Base-by-base conservation (phyloP, 164 flowering plant species). In the Vitis amurensis region DNA sequence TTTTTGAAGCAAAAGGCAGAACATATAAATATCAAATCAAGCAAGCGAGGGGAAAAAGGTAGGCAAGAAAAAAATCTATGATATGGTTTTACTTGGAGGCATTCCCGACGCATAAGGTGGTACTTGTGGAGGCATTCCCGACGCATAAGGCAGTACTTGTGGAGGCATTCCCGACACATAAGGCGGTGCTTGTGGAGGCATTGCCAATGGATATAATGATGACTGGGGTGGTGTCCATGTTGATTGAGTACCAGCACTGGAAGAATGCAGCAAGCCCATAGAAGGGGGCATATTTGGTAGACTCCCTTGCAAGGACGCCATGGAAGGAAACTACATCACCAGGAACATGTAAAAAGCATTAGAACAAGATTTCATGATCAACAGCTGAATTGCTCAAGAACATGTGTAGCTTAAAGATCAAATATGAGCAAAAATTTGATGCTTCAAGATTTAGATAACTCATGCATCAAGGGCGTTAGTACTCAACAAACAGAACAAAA, bases 261-360 rank as follows among this genome's bases (percentile, higher is more conserved):
- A 50, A 65, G 76, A 73, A 30, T 66, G 90, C 60, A 70, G 6
- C 58, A 84, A 51, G 63, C 83, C 75, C 19, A 84, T 19, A 61
- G 84, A 63, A 49, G 77, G 74, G 47, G 79, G 70, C 56, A 78
- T 19, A 68, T 75, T 86, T 75, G 88, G 89, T 61, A 87, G 57
- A 49, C 87, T 85, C 70, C 82, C 81, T 78, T 85, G 89, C 76
- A 90, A 68, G 60, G 91, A 68, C 57, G 80, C 53, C 89, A 88
- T 79, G 59, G 91, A 83, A 48, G 89, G 92, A 73, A 86, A 88
- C 95, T 90, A 77, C 81, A 84, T 15, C 49, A 65, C 52, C 72
- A 63, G 50, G 15, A 68, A 66, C 19, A 84, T 16, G 56, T 2
- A 31, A 60, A 47, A 60, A 61, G 63, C 14, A 29, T 10, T 9